Percentiles rank a stretch among this genome's conserved stretches.
phyloP scores from a whole-genome alignment of 202 grass and related monocot species.

The Carex sylvatica region DNA sequence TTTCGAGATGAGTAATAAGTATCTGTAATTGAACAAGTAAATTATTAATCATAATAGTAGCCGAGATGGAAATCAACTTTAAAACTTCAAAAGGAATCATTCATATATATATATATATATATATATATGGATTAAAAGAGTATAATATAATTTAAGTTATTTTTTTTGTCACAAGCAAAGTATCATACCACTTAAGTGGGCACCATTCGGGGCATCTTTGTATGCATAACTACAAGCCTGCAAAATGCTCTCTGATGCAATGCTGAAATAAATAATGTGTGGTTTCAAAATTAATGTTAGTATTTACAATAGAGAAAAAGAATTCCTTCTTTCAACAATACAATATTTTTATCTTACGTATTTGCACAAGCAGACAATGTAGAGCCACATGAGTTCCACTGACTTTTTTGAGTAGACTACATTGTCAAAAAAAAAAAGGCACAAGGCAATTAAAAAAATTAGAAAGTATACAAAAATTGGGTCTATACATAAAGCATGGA shows the following conservation, averaged over 20 bases:
- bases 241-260: neutral
- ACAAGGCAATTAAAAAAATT: too few species aligned
- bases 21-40: neutral
- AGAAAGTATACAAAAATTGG: neutral
- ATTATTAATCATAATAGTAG: too few species aligned
- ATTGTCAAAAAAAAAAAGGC: too few species aligned
- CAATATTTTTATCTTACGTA: neutral
- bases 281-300: neutral
- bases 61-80: too few species aligned
- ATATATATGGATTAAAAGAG: neutral
- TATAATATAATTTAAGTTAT: neutral
- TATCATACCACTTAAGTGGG: neutral
- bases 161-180: neutral
- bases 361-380: neutral
- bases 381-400: too few species aligned
- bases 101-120: too few species aligned
- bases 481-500: neutral
- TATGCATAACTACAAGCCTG: neutral
- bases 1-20: neutral
- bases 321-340: neutral
- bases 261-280: neutral
- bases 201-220: neutral
- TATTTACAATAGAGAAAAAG: neutral
- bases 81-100: too few species aligned
- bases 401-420: too few species aligned